These are phyloP conservation scores for Corrigiola litoralis DNA, from an alignment of 179 eudicot species.

Conservation along the genomic window DNA sequence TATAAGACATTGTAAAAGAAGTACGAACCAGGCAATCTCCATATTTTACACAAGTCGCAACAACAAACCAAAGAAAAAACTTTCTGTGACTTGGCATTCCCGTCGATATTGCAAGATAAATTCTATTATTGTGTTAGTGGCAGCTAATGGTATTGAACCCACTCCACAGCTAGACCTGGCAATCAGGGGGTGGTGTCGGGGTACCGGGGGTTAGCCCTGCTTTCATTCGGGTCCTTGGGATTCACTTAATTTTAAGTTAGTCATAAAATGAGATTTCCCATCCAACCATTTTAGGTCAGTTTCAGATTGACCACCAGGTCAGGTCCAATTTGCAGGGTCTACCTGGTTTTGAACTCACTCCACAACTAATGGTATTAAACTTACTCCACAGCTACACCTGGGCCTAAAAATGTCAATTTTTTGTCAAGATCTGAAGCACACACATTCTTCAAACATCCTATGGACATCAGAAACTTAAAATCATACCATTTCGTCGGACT, in stretches of 20 bases:
- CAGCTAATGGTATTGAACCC: neutral
- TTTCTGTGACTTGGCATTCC: neutral
- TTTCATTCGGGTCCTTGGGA: no score
- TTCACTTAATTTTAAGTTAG: no score
- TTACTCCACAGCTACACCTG: neutral
- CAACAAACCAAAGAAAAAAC: neutral
- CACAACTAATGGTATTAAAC: neutral
- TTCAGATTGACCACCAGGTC: no score
- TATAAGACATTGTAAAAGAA: neutral
- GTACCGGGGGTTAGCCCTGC: no score
- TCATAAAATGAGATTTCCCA: no score
- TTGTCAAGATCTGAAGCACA: neutral
- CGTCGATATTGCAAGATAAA: neutral
- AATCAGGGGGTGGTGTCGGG: no score
- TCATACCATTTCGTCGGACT: slow-evolving; percentile 62
- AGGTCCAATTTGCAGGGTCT: no score
- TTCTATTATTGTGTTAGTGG: no score
- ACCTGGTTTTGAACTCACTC: neutral
- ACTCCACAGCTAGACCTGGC: neutral
- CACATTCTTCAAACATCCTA: neutral
- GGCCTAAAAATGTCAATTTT: no score
- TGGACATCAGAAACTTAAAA: neutral
- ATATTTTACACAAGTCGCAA: neutral
- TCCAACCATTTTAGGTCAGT: no score
- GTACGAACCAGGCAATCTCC: neutral